Base-by-base conservation (phyloP, 352 stramenopile species). In the Globisporangium heterothallicum region DNA sequence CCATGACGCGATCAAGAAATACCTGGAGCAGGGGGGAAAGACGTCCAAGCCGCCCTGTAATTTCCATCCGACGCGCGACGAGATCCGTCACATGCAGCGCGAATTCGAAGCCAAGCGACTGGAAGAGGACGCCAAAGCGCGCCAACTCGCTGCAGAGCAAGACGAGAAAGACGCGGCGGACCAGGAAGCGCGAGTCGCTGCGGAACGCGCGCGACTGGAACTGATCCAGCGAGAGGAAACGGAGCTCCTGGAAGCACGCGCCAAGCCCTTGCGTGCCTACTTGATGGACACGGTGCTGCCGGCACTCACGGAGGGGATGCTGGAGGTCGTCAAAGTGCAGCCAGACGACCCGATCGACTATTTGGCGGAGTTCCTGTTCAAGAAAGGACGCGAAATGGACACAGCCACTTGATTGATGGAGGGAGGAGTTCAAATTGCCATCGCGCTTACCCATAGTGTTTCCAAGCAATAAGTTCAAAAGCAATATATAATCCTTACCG, bases 271-370 rank as follows among this genome's bases (percentile, higher is more conserved):
- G 42, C 72, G 81, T 4, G 72, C 74, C 21, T 96, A 90, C 59
- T 65, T 95, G 14, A 89, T 93, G 76, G 72, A 93, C 58, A 88
- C 78, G 0, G 82, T 94, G 34, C 70, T 96, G 21, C 84, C 86
- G 22, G 78, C 79, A 10, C 69, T 96, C 19, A 93, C 84, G 0
- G 73, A 92, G 64, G 81, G 79, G 8, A 90, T 95, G 73, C 69
- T 94, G 18, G 81, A 96, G 62, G 74, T 92, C n/a, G 80, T 89
- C 55, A 88, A 90, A 26, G 78, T 91, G 34, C 78, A 93, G 64
- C 83, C 84, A 0, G 70, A 84, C 18, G 83, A 96, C 51, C 84
- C 86, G 32, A 88, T 95, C 51, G 84, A 94, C 64, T 94, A 89
- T 47, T 66, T 96, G 22, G 84, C 86, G 19, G 81, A 94, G 53